Evolutionary conservation across 768 basidiomycete species (phyloP).

Genomic region (Suillus placidus): DNA sequence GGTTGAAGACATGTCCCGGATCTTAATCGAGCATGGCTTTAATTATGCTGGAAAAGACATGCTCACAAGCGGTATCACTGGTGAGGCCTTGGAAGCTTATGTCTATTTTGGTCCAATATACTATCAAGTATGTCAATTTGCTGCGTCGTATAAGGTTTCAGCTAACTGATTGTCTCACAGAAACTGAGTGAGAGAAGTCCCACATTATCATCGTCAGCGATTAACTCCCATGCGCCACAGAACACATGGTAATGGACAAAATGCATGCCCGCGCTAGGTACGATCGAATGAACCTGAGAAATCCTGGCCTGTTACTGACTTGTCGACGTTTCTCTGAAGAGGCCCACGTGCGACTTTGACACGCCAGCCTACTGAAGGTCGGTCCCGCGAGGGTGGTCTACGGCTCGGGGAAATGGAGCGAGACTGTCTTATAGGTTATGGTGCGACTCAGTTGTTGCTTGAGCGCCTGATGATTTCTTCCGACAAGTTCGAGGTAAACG

Average conservation of each 20-base stretch:
- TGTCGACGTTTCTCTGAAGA: constrained; percentile 42
- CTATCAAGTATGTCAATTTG: constrained; percentile 69
- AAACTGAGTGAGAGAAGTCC: constrained; percentile 79
- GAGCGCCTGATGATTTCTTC: constrained; percentile 99
- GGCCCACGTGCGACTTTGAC: constrained; percentile 96
- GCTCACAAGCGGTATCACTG: constrained; percentile 97
- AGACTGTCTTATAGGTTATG: constrained; percentile 97
- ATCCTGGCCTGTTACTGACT: constrained; percentile 15
- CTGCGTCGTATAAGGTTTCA: constrained; percentile 15
- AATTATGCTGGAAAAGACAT: constrained; percentile 99
- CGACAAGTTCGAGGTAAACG: constrained; percentile 96
- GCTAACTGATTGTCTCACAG: constrained; percentile 40
- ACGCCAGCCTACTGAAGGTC: constrained; percentile 97
- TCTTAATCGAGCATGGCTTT: constrained; percentile 93
- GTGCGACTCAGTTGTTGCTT: constrained; percentile 94
- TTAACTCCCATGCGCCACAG: constrained; percentile 39
- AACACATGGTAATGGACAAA: constrained; percentile 99
- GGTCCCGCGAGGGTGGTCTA: constrained; percentile 95
- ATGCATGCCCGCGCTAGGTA: constrained; percentile 99
- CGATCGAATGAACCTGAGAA: constrained; percentile 25
- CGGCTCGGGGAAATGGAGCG: constrained; percentile 99
- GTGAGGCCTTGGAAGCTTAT: constrained; percentile 94
- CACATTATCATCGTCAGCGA: constrained; percentile 7
- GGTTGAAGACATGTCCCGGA: constrained; percentile 98
- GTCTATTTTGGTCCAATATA: constrained; percentile 99